Conservation (phyloP, 441 rosid species). For the Syzygium syzygioides region DNA sequence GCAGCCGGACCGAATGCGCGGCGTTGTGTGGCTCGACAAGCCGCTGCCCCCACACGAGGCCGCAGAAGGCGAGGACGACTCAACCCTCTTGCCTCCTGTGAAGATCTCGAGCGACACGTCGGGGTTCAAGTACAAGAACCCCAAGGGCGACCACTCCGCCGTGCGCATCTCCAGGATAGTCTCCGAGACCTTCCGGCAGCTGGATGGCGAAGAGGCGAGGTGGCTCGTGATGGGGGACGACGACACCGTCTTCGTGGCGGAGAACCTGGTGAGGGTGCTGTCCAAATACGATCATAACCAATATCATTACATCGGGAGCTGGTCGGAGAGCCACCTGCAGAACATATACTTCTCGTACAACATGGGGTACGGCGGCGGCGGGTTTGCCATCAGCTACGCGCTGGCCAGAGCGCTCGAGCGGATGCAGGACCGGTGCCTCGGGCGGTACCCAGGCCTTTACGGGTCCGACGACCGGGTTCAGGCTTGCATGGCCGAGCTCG, state of each 20-base stretch:
- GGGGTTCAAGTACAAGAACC: conserved; percentile 12
- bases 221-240: conserved; percentile 18
- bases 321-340: conserved; percentile 17
- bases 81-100: not conserved
- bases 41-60: not conserved
- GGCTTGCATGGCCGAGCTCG: conserved; percentile 19
- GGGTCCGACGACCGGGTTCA: conserved; percentile 16
- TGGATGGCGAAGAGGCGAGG: not conserved
- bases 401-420: conserved; percentile 6
- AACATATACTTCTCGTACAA: conserved; percentile 11
- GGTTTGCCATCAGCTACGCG: conserved; percentile 14
- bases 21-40: conserved; percentile 17
- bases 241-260: conserved; percentile 11
- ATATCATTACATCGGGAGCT: conserved; percentile 8
- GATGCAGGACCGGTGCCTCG: conserved; percentile 13
- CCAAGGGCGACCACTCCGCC: conserved; percentile 11
- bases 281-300: conserved; percentile 13
- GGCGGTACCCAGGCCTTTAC: conserved; percentile 7
- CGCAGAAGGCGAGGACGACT: not conserved
- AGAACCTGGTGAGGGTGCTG: conserved; percentile 10
- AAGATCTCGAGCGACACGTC: conserved; percentile 13
- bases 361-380: conserved; percentile 17
- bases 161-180: conserved; percentile 12
- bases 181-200: conserved; percentile 4
- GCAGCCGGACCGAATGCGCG: conserved; percentile 2